Evolutionary conservation across 495 filamentous ascomycete genomes (phyloP).

Genomic region (Alectoria sarmentosa): DNA sequence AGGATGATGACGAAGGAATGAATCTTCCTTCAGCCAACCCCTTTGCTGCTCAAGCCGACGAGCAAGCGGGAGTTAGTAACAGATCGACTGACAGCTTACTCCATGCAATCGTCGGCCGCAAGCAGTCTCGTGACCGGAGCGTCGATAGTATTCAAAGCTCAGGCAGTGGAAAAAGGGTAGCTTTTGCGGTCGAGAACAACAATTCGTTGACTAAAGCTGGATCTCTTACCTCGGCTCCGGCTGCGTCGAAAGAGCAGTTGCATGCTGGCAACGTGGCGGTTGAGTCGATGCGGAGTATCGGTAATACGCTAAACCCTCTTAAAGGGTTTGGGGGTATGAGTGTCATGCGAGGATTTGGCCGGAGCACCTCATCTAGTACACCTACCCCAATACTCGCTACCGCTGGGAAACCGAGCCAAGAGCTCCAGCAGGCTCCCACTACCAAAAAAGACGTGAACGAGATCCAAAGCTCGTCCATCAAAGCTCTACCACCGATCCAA

Average conservation of each 20-base stretch:
- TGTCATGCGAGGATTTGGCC: constrained; percentile 68
- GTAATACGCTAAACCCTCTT: constrained; percentile 77
- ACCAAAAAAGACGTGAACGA: background rate
- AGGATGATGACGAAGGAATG: constrained; percentile 44
- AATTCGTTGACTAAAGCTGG: constrained; percentile 9
- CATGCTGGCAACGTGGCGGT: constrained; percentile 51
- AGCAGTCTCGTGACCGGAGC: constrained; percentile 62
- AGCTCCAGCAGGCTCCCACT: constrained; percentile 4
- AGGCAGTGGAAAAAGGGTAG: constrained; percentile 48
- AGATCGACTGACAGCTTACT: constrained; percentile 52
- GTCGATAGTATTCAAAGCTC: constrained; percentile 65
- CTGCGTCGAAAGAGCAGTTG: constrained; percentile 10
- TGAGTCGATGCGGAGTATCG: constrained; percentile 77
- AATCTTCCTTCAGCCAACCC: constrained; percentile 36
- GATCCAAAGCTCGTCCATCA: background rate
- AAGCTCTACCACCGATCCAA: constrained; percentile 26
- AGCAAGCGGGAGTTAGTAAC: constrained; percentile 26
- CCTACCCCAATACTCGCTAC: constrained; percentile 20
- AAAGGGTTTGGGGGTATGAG: constrained; percentile 63
- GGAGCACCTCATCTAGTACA: constrained; percentile 35
- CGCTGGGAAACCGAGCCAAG: constrained; percentile 12
- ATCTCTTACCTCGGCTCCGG: constrained; percentile 8
- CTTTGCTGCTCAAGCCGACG: constrained; percentile 28
- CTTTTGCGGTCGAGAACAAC: constrained; percentile 36
- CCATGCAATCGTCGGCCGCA: constrained; percentile 55